Base-by-base conservation (phyloP, 345 rosid genomes). In the Cardamine occulta region DNA sequence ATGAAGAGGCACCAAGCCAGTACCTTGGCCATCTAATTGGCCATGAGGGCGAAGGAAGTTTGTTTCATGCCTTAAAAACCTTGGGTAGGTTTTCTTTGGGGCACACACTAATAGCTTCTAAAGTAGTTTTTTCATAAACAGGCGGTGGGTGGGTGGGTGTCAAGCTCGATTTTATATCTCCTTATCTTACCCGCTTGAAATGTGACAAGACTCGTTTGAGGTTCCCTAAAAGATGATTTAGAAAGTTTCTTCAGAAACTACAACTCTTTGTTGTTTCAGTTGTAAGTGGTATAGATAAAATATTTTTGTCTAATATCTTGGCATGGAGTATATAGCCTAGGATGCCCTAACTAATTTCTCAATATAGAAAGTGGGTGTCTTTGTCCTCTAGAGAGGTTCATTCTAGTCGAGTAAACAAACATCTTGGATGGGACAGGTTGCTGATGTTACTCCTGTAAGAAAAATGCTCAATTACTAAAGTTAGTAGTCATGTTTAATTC, bases 31-130 rank as follows among this genome's bases (percentile, higher is more conserved):
- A 94, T 80, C 91, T 94, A 68, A 86, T 91, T 74, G 95, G 93
- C 56, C 98, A 94, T 77, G 88, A 91, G 86, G 96, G 93, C 77
- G 93, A 91, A 84, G 98, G 98, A 68, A 89, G 97, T 31, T 69
- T 94, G 71, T 94, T 85, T 82, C 82, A 86, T 49, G 81, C 91
- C 85, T 82, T 91, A 86, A 94, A 94, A 77, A 86, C 79, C 48
- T 80, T 90, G 80, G 98, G 98, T 94, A 76, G 69, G 87, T 79
- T 70, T 55, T 67, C 18, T 65, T 39, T 49, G 53, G 34, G 48
- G 39, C 58, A 70, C 24, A 66, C 29, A 24, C 19, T 31, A 40
- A 23, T 45, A 54, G 34, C 39, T n/a, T 74, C 32, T 44, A 6
- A 12, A 32, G 56, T 29, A 63, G 24, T 53, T 54, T 63, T 52